Evolutionary conservation across 257 asterid genomes (phyloP).

Genomic region (Voacanga thouarsii): DNA sequence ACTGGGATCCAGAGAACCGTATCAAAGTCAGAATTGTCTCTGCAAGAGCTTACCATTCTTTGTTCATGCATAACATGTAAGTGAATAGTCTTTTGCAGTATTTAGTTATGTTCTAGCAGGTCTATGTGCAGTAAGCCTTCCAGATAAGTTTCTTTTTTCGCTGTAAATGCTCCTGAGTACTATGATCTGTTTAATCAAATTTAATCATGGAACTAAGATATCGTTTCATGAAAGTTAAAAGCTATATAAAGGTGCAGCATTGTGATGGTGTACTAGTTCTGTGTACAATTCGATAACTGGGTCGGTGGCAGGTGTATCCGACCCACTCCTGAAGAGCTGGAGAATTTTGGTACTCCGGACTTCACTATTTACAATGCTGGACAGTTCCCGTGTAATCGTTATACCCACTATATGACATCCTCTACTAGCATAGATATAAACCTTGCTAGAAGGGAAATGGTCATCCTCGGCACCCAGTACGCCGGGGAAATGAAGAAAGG

Average conservation of each 20-base stretch:
- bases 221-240: conserved; percentile 9
- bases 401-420: conserved; percentile 82
- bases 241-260: conserved; percentile 22
- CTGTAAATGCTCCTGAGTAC: conserved; percentile 5
- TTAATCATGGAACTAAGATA: conserved; percentile 15
- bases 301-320: conserved; percentile 87
- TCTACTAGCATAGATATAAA: conserved; percentile 81
- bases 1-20: conserved; percentile 83
- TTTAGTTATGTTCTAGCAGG: conserved; percentile 32
- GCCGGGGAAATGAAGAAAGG: conserved; percentile 99
- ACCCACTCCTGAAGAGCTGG: conserved; percentile 73
- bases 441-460: conserved; percentile 77
- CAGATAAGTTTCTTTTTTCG: conserved; percentile 38
- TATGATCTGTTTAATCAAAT: conserved; percentile 11
- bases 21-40: conserved; percentile 89
- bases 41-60: conserved; percentile 85
- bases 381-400: conserved; percentile 76
- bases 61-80: conserved; percentile 62
- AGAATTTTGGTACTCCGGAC: conserved; percentile 74
- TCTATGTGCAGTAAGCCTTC: conserved; percentile 24
- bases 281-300: conserved; percentile 45
- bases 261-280: conserved; percentile 24
- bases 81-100: conserved; percentile 17
- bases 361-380: conserved; percentile 93
- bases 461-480: conserved; percentile 82